phyloP scores from a whole-genome alignment of 1,284 basidiomycete genomes.

The Vanrija humicola region DNA sequence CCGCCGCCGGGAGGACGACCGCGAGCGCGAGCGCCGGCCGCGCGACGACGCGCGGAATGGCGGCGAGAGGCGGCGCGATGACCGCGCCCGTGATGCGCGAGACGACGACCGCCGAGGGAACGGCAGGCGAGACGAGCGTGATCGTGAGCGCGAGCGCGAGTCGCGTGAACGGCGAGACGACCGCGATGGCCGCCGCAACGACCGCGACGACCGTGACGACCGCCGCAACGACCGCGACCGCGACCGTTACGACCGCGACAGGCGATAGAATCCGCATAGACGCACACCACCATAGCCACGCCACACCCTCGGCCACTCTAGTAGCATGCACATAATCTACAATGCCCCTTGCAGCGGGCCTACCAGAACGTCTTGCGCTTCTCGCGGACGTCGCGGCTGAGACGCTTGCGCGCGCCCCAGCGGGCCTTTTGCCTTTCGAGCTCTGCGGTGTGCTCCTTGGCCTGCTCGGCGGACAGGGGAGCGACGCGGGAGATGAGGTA shows the following conservation, averaged over 20 bases:
- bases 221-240: constrained; percentile 2
- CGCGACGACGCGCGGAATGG: too few species aligned
- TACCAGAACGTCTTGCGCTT: constrained; percentile 45
- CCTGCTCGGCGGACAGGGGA: constrained; percentile 24
- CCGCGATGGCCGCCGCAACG: too few species aligned
- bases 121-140: too few species aligned
- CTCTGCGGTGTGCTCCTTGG: constrained; percentile 9
- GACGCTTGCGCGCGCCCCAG: constrained; percentile 39
- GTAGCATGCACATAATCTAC: neutral
- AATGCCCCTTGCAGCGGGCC: constrained; percentile 1
- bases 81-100: neutral
- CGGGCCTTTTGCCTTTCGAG: constrained; percentile 22
- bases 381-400: constrained; percentile 33
- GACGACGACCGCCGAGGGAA: neutral
- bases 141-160: too few species aligned
- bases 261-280: neutral
- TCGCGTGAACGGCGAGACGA: neutral
- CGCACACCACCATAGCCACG: neutral
- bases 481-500: constrained; percentile 36
- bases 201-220: neutral
- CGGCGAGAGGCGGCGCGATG: too few species aligned
- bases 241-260: neutral
- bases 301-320: neutral
- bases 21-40: neutral
- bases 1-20: too few species aligned